These are phyloP conservation scores for Neurospora hispaniola DNA, from an alignment of 495 filamentous ascomycete genomes.

Conservation along the genomic window DNA sequence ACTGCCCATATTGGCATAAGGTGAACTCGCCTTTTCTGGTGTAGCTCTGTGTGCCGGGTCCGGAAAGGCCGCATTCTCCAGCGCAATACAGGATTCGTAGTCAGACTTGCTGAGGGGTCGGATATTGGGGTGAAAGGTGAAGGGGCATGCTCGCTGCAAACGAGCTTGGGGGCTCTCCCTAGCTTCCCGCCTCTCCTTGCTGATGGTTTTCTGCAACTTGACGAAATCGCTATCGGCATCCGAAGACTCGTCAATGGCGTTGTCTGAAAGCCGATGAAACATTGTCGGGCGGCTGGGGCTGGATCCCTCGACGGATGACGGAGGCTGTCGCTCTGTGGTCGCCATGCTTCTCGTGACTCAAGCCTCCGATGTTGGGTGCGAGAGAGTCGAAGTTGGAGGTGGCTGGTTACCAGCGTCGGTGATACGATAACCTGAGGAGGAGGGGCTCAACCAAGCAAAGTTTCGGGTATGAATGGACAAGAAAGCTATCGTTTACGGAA, in stretches of 20 bases:
- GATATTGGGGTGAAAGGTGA: constrained; percentile 45
- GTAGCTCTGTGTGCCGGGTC: constrained; percentile 57
- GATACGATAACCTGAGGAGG: neutral
- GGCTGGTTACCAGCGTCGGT: neutral
- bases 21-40: constrained; percentile 61
- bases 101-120: constrained; percentile 63
- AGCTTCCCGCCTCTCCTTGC: constrained; percentile 19
- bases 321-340: neutral
- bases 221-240: constrained; percentile 28
- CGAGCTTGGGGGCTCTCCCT: constrained; percentile 17
- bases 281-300: neutral
- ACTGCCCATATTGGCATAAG: neutral
- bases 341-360: neutral
- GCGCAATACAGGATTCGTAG: constrained; percentile 60
- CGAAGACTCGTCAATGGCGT: constrained; percentile 24
- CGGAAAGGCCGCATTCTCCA: constrained; percentile 69
- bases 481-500: neutral
- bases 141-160: constrained; percentile 20
- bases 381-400: neutral
- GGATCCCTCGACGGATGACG: neutral
- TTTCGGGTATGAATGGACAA: neutral
- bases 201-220: constrained; percentile 17
- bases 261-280: constrained; percentile 3
- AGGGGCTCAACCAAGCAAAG: neutral
- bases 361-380: neutral